These are phyloP conservation scores for Sonneratia alba DNA, from an alignment of 345 rosid species.

Conservation along the genomic window DNA sequence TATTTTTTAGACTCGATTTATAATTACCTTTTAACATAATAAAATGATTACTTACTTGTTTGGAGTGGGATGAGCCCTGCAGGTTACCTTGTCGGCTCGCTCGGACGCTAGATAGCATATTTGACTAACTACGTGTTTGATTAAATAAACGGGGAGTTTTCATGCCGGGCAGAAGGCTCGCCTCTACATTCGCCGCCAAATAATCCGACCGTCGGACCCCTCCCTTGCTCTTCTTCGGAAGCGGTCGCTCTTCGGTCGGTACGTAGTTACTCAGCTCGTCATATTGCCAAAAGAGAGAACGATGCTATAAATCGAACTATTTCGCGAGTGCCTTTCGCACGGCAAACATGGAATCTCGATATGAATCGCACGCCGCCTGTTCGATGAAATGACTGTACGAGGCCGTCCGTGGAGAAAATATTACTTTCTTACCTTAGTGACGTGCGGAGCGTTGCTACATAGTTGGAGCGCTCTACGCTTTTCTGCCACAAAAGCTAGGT, in stretches of 20 bases:
- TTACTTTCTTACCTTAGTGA: neutral
- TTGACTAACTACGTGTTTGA: neutral
- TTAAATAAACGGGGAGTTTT: constrained; percentile 3
- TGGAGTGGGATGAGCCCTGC: too few relatives aligned
- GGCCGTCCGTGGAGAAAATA: neutral
- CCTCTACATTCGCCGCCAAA: neutral
- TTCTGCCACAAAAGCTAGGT: neutral
- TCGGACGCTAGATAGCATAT: too few relatives aligned
- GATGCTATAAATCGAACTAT: neutral
- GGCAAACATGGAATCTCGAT: neutral
- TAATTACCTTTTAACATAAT: too few relatives aligned
- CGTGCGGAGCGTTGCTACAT: neutral
- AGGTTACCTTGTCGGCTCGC: too few relatives aligned
- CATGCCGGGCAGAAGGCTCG: too few relatives aligned
- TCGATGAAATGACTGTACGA: neutral
- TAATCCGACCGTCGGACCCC: neutral
- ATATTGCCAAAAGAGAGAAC: neutral
- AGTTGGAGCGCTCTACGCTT: neutral
- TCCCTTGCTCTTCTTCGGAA: neutral
- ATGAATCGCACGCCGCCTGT: neutral
- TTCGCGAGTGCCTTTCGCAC: neutral
- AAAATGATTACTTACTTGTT: too few relatives aligned
- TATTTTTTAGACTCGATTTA: too few relatives aligned
- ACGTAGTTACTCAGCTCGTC: neutral
- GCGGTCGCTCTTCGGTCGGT: neutral